Base-by-base conservation (phyloP, 139 green algal genomes). In the Coelastrella sp. region DNA sequence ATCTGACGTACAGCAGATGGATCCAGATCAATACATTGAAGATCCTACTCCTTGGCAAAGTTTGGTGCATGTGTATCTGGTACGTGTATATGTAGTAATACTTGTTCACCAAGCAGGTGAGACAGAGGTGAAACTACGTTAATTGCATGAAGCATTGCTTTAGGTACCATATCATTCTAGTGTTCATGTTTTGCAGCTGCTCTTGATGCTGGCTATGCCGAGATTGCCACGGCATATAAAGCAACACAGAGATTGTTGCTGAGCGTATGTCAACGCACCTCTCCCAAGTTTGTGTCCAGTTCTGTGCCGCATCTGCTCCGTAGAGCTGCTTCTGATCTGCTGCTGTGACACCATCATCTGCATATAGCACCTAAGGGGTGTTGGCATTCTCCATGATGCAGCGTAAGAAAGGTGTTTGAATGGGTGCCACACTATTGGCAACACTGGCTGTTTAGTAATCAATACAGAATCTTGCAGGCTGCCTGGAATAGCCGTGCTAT, bases 231-330 rank as follows among this genome's bases (percentile, higher is more conserved):
- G n/a, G n/a, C n/a, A n/a, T n/a, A n/a, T n/a, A n/a, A n/a, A n/a
- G n/a, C n/a, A n/a, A n/a, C n/a, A n/a, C n/a, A n/a, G n/a, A n/a
- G n/a, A n/a, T n/a, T n/a, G n/a, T n/a, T 66, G 57, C 57, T 30
- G 57, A 6, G 15, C 27, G 30, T 15, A 57, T 57, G 11, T 23
- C 45, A 57, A 23, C 82, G 27, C 38, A 92, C 81, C 85, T 87
- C n/a, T 91, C 40, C 92, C 90, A 94, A 4, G 85, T 85, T 13
- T 30, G 59, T 41, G 86, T 51, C 88, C 84, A 92, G 77, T 92
- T 79, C 27, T 79, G 19, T 0, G 51, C 77, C 4, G 86, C 73
- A 27, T 75, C 62, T 1, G 45, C 37, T 1, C 40, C 79, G 45
- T 93, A 93, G 30, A 57, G 74, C 5, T 23, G 43, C 68, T 90